phyloP scores from a whole-genome alignment of 2,329 filamentous ascomycete species.

The Epichloe coenophiala region DNA sequence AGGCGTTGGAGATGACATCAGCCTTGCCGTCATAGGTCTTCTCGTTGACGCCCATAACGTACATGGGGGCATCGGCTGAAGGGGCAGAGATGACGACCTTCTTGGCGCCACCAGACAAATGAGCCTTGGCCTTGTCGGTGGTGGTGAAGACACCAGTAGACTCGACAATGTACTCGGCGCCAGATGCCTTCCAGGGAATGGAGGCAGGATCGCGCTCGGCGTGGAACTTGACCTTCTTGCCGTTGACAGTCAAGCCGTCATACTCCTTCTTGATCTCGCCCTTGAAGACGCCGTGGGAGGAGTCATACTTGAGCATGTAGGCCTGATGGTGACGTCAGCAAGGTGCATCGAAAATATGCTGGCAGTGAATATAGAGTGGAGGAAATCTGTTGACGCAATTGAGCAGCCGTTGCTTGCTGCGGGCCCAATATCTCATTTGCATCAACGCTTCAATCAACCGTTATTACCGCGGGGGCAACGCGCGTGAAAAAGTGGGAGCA shows the following conservation, averaged over 20 bases:
- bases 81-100: slow-evolving; percentile 91
- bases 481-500: not conserved
- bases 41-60: slow-evolving; percentile 99
- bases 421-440: too few relatives aligned
- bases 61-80: slow-evolving; percentile 96
- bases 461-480: not conserved
- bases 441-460: not conserved
- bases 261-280: slow-evolving; percentile 63
- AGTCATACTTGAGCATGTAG: slow-evolving; percentile 99
- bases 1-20: slow-evolving; percentile 96
- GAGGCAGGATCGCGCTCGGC: slow-evolving; percentile 73
- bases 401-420: not conserved
- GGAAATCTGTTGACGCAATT: not conserved
- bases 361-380: not conserved
- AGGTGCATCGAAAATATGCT: not conserved
- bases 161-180: slow-evolving; percentile 90
- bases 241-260: slow-evolving; percentile 73
- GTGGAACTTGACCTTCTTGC: slow-evolving; percentile 94
- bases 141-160: slow-evolving; percentile 99
- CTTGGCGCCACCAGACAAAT: slow-evolving; percentile 95
- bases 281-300: slow-evolving; percentile 93
- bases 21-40: slow-evolving; percentile 81
- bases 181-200: slow-evolving; percentile 83
- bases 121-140: slow-evolving; percentile 84
- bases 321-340: slow-evolving; percentile 39